These are phyloP conservation scores for Thielaviopsis musarum DNA, from an alignment of 2,329 filamentous ascomycete species.

Conservation along the genomic window DNA sequence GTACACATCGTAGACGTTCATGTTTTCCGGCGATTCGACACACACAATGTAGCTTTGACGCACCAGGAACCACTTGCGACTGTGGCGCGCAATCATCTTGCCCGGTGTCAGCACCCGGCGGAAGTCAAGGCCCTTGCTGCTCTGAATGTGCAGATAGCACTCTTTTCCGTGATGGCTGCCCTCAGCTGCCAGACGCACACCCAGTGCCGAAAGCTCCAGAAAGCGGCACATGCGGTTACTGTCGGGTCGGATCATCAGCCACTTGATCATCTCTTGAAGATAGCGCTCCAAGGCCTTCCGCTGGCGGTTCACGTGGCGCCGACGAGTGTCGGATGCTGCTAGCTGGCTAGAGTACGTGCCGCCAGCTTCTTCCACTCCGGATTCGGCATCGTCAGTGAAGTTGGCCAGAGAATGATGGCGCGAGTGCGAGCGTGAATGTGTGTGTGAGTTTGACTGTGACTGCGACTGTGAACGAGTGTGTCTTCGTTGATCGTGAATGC, in stretches of 20 bases:
- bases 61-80: slow-evolving; percentile 95
- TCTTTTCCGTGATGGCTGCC: slow-evolving; percentile 97
- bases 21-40: slow-evolving; percentile 95
- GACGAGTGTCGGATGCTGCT: slow-evolving; percentile 32
- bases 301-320: slow-evolving; percentile 64
- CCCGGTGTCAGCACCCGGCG: slow-evolving; percentile 62
- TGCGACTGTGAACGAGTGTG: background rate
- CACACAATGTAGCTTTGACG: slow-evolving; percentile 94
- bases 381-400: slow-evolving; percentile 29
- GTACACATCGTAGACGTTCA: slow-evolving; percentile 98
- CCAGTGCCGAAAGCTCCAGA: slow-evolving; percentile 81
- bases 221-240: slow-evolving; percentile 95
- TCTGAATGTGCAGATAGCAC: slow-evolving; percentile 82
- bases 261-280: slow-evolving; percentile 82
- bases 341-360: slow-evolving; percentile 27
- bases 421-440: background rate
- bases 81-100: slow-evolving; percentile 66
- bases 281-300: slow-evolving; percentile 78
- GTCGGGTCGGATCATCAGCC: slow-evolving; percentile 91
- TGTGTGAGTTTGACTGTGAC: no score
- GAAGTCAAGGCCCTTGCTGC: slow-evolving; percentile 75
- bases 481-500: slow-evolving; percentile 7
- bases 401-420: slow-evolving; percentile 7
- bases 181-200: slow-evolving; percentile 83
- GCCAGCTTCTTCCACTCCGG: slow-evolving; percentile 21